Percentiles rank a stretch among this genome's conserved stretches.
Conservation (phyloP, 163 green algal genomes). For the Scenedesmus sp. region DNA sequence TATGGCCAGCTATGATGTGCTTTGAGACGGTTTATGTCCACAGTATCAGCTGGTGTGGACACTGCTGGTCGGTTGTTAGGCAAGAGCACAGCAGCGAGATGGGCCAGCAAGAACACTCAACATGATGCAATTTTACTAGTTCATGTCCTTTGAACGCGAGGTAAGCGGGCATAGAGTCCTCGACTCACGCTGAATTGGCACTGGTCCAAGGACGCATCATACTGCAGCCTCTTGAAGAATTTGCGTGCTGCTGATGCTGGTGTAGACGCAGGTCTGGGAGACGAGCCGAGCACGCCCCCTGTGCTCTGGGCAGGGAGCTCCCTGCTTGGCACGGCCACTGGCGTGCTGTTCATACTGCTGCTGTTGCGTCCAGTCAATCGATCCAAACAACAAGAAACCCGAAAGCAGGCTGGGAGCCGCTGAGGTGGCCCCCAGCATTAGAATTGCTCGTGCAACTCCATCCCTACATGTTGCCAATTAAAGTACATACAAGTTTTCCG, state of each 20-base stretch:
- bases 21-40: neutral
- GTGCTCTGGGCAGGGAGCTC: neutral
- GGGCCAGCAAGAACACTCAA: neutral
- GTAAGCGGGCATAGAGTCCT: neutral
- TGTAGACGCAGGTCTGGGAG: neutral
- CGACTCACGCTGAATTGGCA: constrained; percentile 40
- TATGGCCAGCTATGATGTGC: neutral
- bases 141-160: neutral
- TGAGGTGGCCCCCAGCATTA: neutral
- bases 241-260: constrained; percentile 30
- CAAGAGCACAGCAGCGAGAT: neutral
- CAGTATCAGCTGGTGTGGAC: neutral
- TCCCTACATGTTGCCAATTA: neutral
- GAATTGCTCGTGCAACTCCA: neutral
- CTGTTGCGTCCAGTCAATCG: neutral
- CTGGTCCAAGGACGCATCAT: constrained; percentile 16
- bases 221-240: constrained; percentile 41
- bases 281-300: constrained; percentile 8
- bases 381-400: neutral
- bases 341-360: neutral
- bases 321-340: constrained; percentile 30
- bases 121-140: neutral
- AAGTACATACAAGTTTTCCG: neutral
- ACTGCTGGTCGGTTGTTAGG: neutral
- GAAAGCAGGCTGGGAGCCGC: neutral